phyloP scores from a whole-genome alignment of 106 monocot genomes.

The Allium sativum region DNA sequence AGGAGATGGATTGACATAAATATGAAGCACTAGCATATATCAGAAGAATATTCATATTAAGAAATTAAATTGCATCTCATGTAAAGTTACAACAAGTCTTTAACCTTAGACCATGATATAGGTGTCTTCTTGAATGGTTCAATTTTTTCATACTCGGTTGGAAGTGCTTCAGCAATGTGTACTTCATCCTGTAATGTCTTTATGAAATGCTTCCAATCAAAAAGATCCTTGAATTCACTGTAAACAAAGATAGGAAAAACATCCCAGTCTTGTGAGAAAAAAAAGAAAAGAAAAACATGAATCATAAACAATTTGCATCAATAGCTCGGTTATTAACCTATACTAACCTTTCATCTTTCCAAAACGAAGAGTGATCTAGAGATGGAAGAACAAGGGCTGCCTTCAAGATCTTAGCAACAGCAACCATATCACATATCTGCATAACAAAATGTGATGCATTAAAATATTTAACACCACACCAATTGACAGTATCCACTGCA shows the following conservation, averaged over 20 bases:
- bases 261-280: background rate
- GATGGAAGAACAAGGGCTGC: slow-evolving; percentile 92
- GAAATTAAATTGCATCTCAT: background rate
- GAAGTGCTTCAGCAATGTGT: slow-evolving; percentile 63
- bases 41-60: background rate
- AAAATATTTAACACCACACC: slow-evolving; percentile 7
- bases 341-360: slow-evolving; percentile 87
- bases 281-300: background rate
- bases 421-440: slow-evolving; percentile 99
- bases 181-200: slow-evolving; percentile 77
- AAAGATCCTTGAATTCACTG: slow-evolving; percentile 97
- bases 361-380: slow-evolving; percentile 86
- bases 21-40: background rate
- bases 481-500: background rate
- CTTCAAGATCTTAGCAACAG: slow-evolving; percentile 93
- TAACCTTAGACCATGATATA: slow-evolving; percentile 97
- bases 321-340: no score
- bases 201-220: slow-evolving; percentile 93
- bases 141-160: slow-evolving; percentile 32
- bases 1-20: no score
- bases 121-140: slow-evolving; percentile 67
- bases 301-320: background rate
- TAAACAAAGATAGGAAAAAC: background rate
- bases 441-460: slow-evolving; percentile 27
- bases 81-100: no score